phyloP scores from a whole-genome alignment of 345 rosid genomes.

The Corchorus olitorius region DNA sequence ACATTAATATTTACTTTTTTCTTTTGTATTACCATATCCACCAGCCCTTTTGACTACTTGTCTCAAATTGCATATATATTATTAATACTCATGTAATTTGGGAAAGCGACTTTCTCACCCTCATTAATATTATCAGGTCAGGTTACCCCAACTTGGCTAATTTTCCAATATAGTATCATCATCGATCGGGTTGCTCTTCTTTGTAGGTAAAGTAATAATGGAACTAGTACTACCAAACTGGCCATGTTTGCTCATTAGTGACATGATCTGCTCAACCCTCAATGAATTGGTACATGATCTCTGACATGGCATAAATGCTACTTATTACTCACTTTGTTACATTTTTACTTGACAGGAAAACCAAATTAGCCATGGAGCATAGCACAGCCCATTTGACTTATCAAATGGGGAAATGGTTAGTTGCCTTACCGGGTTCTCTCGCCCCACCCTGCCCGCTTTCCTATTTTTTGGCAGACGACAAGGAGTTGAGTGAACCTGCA shows the following conservation, averaged over 20 bases:
- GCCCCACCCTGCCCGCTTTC: background rate
- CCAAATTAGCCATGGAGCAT: background rate
- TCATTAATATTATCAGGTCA: background rate
- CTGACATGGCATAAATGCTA: constrained; percentile 4
- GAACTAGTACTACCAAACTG: background rate
- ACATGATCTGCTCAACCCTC: background rate
- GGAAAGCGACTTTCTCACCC: background rate
- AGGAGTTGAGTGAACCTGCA: background rate
- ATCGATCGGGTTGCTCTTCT: background rate
- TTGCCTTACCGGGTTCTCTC: background rate
- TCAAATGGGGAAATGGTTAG: constrained; percentile 2
- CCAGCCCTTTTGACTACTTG: background rate
- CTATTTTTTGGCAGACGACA: background rate
- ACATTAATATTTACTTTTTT: no score
- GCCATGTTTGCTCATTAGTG: background rate
- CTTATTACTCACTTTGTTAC: background rate
- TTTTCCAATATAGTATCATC: background rate
- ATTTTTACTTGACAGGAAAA: constrained; percentile 14
- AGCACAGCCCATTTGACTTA: background rate
- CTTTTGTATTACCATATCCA: no score
- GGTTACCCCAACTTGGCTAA: background rate
- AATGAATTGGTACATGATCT: background rate
- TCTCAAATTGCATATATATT: background rate
- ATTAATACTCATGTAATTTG: no score
- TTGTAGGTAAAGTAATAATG: background rate